Percentiles rank a stretch among this genome's conserved stretches.
These are phyloP conservation scores for Verticillium klebahnii DNA, from an alignment of 2,329 filamentous ascomycete species.

Conservation along the genomic window DNA sequence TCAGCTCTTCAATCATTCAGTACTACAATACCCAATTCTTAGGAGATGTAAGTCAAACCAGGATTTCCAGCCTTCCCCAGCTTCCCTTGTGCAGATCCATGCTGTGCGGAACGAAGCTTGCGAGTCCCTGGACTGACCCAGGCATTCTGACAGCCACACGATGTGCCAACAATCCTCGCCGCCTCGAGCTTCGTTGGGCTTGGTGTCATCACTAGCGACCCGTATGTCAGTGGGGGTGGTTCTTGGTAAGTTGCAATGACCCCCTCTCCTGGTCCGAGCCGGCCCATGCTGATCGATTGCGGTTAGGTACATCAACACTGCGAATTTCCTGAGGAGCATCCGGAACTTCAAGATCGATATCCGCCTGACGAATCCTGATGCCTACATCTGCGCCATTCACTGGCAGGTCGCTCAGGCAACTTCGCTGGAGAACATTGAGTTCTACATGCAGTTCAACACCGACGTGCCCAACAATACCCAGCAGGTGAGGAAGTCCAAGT, in stretches of 20 bases:
- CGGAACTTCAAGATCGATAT: constrained; percentile 14
- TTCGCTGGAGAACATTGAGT: constrained; percentile 15
- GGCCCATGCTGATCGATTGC: no score
- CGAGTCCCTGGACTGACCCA: constrained; percentile 24
- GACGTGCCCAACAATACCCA: no score
- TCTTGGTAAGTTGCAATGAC: no score
- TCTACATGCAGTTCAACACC: not conserved
- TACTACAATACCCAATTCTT: constrained; percentile 18
- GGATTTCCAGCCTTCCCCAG: no score
- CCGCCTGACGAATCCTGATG: not conserved
- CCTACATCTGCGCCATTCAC: not conserved
- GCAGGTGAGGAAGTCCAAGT: no score
- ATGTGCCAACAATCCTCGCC: no score
- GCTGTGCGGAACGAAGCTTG: no score
- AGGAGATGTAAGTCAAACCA: constrained; percentile 43
- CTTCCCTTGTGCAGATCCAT: no score
- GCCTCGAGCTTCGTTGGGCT: constrained; percentile 4
- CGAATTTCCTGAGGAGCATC: not conserved
- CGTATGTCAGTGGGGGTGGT: constrained; percentile 6
- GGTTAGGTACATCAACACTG: not conserved
- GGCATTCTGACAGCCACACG: no score
- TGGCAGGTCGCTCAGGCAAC: constrained; percentile 19
- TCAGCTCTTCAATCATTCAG: constrained; percentile 12
- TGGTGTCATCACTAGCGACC: constrained; percentile 9
- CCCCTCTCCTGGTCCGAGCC: no score